Base-by-base conservation (phyloP, 2,329 filamentous ascomycete species). In the Botrytis byssoidea region DNA sequence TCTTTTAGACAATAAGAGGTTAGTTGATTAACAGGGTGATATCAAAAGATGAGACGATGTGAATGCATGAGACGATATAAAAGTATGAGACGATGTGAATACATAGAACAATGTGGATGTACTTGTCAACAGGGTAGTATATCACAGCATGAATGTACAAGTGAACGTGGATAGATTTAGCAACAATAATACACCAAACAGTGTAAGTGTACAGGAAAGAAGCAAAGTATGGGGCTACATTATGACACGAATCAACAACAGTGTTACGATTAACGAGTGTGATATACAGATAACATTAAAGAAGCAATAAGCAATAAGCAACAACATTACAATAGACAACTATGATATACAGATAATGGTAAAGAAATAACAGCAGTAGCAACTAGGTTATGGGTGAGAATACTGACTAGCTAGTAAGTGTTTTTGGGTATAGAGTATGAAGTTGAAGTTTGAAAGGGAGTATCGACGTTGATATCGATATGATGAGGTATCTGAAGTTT, bases 91-190 rank as follows among this genome's bases (percentile, higher is more conserved):
- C 20, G 9, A 60, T 60, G 8, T 35, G 10, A 35, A 22, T 35
- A 22, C 2, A 60, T 3, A 20, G 29, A 12, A 60, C 7, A 20
- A 22, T 22, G 57, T 60, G 32, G 14, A 60, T 60, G 20, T 37
- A 60, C 5, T 14, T 35, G 29, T 35, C 18, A 22, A 59, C n/a
- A 1, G 14, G 25, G 12, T 20, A 20, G 4, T 29, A 32, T 57
- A 20, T 18, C 4, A 35, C 32, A 12, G 16, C 18, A 12, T 14
- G 1, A 25, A 37, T 60, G 10, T 25, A 60, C 20, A 25, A 2
- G 4, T 3, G 2, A 10, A 0, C 12, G 10, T 60, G 20, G 1
- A 16, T n/a, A 1, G 29, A 18, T 16, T 4, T 18, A 55, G 14
- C 6, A 8, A 7, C 6, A 3, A 55, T 3, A 37, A 25, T 37